phyloP scores from a whole-genome alignment of 192 early-diverging fungal species.

The Podila epicladia region DNA sequence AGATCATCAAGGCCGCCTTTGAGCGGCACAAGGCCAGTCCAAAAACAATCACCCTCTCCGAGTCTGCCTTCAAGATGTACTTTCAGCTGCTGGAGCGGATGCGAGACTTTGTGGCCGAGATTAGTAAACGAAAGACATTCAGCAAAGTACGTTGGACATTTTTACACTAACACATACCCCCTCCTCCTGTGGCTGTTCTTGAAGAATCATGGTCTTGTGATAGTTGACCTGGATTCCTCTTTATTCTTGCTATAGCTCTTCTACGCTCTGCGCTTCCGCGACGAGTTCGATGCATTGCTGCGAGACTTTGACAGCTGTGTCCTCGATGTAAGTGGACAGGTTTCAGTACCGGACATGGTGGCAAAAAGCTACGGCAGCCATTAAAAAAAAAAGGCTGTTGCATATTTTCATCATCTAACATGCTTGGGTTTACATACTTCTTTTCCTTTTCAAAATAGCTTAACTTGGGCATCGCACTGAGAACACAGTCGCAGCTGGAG shows the following conservation, averaged over 20 bases:
- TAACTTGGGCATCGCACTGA: conserved; percentile 42
- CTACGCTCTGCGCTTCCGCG: conserved; percentile 41
- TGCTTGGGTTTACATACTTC: too few relatives aligned
- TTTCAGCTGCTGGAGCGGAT: conserved; percentile 42
- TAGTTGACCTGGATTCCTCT: too few relatives aligned
- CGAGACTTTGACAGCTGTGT: conserved; percentile 52
- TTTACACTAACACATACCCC: too few relatives aligned
- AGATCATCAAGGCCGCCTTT: conserved; percentile 47
- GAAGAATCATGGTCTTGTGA: not conserved
- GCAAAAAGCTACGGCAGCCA: too few relatives aligned
- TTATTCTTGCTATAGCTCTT: conserved; percentile 26
- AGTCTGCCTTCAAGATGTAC: conserved; percentile 33
- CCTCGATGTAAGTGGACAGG: conserved; percentile 30
- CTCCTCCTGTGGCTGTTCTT: too few relatives aligned
- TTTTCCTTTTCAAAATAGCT: not conserved
- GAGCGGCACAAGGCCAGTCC: conserved; percentile 30
- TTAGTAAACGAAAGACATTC: conserved; percentile 47
- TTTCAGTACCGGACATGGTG: too few relatives aligned
- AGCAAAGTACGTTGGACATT: conserved; percentile 23
- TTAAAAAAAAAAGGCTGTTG: too few relatives aligned
- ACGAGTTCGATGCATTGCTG: conserved; percentile 48
- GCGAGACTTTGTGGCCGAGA: conserved; percentile 45
- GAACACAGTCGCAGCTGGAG: conserved; percentile 46
- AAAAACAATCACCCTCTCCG: conserved; percentile 24
- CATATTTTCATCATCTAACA: too few relatives aligned